Conservation (phyloP, 805 yeast genomes). For the Pichia pseudocactophila region DNA sequence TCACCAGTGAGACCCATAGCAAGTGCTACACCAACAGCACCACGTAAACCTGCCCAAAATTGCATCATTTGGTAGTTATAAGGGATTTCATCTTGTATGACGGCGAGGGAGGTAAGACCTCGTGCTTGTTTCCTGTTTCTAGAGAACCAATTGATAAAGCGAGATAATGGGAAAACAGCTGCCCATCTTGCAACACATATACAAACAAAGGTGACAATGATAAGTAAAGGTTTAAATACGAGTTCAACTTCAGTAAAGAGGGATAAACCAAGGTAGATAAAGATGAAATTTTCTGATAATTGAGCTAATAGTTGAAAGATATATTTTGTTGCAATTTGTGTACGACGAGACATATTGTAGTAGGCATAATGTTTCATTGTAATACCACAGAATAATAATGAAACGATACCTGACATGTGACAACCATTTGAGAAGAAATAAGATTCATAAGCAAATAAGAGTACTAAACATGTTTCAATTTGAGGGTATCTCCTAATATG, state of each 20-base stretch:
- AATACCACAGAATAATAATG: constrained; percentile 90
- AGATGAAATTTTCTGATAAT: constrained; percentile 91
- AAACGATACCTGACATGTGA: constrained; percentile 98
- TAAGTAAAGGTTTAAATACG: constrained; percentile 87
- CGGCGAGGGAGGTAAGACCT: constrained; percentile 28
- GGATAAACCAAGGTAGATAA: constrained; percentile 89
- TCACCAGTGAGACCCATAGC: constrained; percentile 98
- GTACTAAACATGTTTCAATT: constrained; percentile 87
- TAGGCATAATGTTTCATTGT: constrained; percentile 95
- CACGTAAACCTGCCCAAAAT: constrained; percentile 98
- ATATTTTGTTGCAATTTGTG: constrained; percentile 93
- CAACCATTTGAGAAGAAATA: constrained; percentile 98
- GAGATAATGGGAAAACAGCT: constrained; percentile 91
- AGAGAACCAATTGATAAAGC: constrained; percentile 71
- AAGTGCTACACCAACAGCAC: constrained; percentile 98
- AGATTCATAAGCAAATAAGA: constrained; percentile 88
- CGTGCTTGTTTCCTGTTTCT: constrained; percentile 47
- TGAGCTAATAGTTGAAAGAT: constrained; percentile 92
- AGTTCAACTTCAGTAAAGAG: constrained; percentile 93
- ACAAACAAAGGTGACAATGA: constrained; percentile 80
- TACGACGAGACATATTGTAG: constrained; percentile 93
- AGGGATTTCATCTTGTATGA: constrained; percentile 78
- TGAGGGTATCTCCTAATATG: constrained; percentile 93
- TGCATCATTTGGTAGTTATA: constrained; percentile 97
- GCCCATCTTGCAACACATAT: constrained; percentile 95